Evolutionary conservation across 805 yeast species (phyloP).

Genomic region (Yarrowia keelungensis): DNA sequence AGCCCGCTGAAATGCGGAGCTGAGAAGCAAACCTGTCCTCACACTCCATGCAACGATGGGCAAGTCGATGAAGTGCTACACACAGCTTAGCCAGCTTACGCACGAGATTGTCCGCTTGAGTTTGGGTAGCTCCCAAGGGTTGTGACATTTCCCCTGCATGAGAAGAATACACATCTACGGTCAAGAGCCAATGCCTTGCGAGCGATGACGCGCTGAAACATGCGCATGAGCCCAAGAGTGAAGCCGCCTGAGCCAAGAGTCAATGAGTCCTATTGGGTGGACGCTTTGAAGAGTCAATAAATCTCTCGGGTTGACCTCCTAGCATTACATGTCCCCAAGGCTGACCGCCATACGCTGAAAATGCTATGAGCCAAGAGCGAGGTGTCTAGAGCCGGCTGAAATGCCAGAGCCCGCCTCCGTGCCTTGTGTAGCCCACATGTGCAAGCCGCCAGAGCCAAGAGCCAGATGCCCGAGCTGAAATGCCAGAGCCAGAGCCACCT

Average conservation of each 20-base stretch:
- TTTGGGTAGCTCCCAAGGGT: slow-evolving; percentile 33
- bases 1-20: slow-evolving; percentile 28
- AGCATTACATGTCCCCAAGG: background rate
- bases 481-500: slow-evolving; percentile 26
- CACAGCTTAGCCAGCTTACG: slow-evolving; percentile 7
- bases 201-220: slow-evolving; percentile 19
- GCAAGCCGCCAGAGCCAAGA: slow-evolving; percentile 32
- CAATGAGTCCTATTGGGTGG: slow-evolving; percentile 11
- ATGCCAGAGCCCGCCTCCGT: slow-evolving; percentile 30
- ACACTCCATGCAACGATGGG: slow-evolving; percentile 25
- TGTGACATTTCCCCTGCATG: slow-evolving; percentile 27
- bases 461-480: background rate
- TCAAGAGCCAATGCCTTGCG: slow-evolving; percentile 25
- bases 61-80: slow-evolving; percentile 1
- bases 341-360: slow-evolving; percentile 26
- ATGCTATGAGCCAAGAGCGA: slow-evolving; percentile 28
- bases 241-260: slow-evolving; percentile 27
- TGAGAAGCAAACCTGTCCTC: slow-evolving; percentile 30
- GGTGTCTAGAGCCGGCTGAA: slow-evolving; percentile 32
- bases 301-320: slow-evolving; percentile 7
- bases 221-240: slow-evolving; percentile 22
- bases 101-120: slow-evolving; percentile 31
- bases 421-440: slow-evolving; percentile 12
- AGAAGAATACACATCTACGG: slow-evolving; percentile 13
- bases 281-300: slow-evolving; percentile 13